These are phyloP conservation scores for Beauveria brongniartii DNA, from an alignment of 2,329 filamentous ascomycete species.

Conservation along the genomic window DNA sequence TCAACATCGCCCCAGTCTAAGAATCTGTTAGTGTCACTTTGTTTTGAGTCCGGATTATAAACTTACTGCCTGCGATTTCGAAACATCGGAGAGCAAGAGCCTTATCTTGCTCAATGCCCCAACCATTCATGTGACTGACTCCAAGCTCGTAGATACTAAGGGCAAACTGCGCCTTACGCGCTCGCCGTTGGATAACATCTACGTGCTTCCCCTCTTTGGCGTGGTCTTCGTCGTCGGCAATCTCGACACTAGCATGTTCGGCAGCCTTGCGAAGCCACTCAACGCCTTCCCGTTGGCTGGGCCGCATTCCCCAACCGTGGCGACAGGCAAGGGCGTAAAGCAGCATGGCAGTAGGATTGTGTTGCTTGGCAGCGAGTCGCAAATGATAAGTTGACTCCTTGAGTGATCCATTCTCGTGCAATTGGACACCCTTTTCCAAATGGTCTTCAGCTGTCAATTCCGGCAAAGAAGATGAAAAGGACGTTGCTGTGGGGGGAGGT, in stretches of 20 bases:
- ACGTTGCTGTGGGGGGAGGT: slow-evolving; percentile 32
- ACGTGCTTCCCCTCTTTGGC: slow-evolving; percentile 54
- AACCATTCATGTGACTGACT: slow-evolving; percentile 95
- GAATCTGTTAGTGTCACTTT: slow-evolving; percentile 17
- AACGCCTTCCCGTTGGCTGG: slow-evolving; percentile 83
- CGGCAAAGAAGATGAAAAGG: slow-evolving; percentile 46
- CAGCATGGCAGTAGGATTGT: slow-evolving; percentile 89
- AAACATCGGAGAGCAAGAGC: slow-evolving; percentile 82
- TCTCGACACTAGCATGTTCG: slow-evolving; percentile 71
- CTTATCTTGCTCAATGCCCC: slow-evolving; percentile 94
- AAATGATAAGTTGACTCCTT: slow-evolving; percentile 96
- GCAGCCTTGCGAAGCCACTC: slow-evolving; percentile 89
- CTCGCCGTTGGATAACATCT: slow-evolving; percentile 64
- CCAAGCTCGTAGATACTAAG: slow-evolving; percentile 94
- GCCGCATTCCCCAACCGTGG: slow-evolving; percentile 95
- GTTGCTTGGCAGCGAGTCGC: slow-evolving; percentile 75
- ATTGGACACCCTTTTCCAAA: slow-evolving; percentile 78
- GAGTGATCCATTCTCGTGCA: slow-evolving; percentile 78
- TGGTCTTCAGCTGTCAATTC: slow-evolving; percentile 82
- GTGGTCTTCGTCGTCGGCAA: slow-evolving; percentile 70
- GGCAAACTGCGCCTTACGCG: slow-evolving; percentile 86
- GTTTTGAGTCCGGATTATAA: neutral
- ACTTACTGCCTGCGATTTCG: slow-evolving; percentile 81
- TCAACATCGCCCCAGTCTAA: slow-evolving; percentile 88
- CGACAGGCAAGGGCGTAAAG: slow-evolving; percentile 90